Evolutionary conservation across 192 early-diverging fungal species (phyloP).

Genomic region (Coemansia sp.): DNA sequence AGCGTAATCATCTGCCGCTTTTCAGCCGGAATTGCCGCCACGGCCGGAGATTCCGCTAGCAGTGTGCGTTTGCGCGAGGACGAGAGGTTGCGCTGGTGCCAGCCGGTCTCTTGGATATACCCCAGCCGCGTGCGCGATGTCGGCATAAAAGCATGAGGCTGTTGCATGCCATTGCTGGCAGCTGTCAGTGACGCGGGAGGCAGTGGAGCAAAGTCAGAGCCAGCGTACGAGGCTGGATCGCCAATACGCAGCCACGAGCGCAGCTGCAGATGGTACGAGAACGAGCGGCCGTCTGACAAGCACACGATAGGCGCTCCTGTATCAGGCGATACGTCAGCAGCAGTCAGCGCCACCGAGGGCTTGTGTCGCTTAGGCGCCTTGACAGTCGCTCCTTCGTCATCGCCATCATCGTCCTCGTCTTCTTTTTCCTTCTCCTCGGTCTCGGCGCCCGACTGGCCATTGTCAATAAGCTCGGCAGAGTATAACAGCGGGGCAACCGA

Average conservation of each 20-base stretch:
- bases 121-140: slow-evolving; percentile 5
- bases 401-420: background rate
- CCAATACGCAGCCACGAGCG: slow-evolving; percentile 30
- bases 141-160: background rate
- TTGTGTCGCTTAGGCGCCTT: slow-evolving; percentile 15
- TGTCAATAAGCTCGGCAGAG: slow-evolving; percentile 12
- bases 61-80: background rate
- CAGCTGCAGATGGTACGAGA: slow-evolving; percentile 12
- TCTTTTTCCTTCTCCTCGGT: no score
- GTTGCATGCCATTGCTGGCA: background rate
- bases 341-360: slow-evolving; percentile 19
- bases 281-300: slow-evolving; percentile 35
- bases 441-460: background rate
- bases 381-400: background rate
- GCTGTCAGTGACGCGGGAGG: background rate
- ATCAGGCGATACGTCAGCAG: slow-evolving; percentile 5
- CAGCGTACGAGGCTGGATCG: slow-evolving; percentile 17
- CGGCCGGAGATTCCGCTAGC: background rate
- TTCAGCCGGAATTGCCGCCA: background rate
- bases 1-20: slow-evolving; percentile 26
- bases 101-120: slow-evolving; percentile 19
- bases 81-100: slow-evolving; percentile 11
- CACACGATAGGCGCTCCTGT: slow-evolving; percentile 16
- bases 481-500: slow-evolving; percentile 46
- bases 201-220: slow-evolving; percentile 19